Percentiles rank a stretch among this genome's conserved stretches.
Evolutionary conservation across 768 basidiomycete species (phyloP).

Genomic region (Mrakia hoshinonis): DNA sequence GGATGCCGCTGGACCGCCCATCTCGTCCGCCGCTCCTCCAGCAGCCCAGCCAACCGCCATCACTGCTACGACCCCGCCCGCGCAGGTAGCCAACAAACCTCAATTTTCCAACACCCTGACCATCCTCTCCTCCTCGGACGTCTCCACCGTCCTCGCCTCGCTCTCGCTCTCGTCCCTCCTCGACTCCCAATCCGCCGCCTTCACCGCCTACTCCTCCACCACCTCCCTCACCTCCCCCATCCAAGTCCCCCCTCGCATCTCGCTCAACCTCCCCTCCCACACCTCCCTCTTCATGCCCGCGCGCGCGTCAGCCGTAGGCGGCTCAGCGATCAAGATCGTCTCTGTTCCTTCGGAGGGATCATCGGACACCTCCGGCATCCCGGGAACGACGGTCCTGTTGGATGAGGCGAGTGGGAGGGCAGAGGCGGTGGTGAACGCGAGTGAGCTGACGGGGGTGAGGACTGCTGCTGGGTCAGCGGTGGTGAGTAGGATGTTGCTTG

Average conservation of each 20-base stretch:
- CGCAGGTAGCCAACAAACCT: too few relatives aligned
- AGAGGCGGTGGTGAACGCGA: conserved; percentile 72
- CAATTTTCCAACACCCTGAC: conserved; percentile 1
- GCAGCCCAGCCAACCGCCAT: not conserved
- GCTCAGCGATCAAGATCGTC: conserved; percentile 66
- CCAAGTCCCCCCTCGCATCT: conserved; percentile 12
- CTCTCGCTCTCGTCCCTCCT: conserved; percentile 24
- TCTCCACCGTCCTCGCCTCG: not conserved
- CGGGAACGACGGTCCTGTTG: conserved; percentile 66
- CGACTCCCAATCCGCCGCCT: conserved; percentile 11
- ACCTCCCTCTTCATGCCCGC: conserved; percentile 78
- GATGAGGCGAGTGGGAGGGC: conserved; percentile 61
- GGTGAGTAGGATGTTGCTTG: conserved; percentile 3
- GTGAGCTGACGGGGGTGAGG: conserved; percentile 44
- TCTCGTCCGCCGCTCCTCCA: not conserved
- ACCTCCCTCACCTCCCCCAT: not conserved
- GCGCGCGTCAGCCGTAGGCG: conserved; percentile 49
- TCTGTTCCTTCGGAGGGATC: conserved; percentile 54
- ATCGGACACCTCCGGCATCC: conserved; percentile 52
- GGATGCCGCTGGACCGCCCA: not conserved
- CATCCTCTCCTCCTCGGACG: conserved; percentile 14
- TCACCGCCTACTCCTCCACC: not conserved
- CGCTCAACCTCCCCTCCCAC: conserved; percentile 41
- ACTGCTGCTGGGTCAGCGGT: conserved; percentile 32
- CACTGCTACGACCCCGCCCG: not conserved